phyloP scores from a whole-genome alignment of 1,284 basidiomycete species.

The Athelia sp. region DNA sequence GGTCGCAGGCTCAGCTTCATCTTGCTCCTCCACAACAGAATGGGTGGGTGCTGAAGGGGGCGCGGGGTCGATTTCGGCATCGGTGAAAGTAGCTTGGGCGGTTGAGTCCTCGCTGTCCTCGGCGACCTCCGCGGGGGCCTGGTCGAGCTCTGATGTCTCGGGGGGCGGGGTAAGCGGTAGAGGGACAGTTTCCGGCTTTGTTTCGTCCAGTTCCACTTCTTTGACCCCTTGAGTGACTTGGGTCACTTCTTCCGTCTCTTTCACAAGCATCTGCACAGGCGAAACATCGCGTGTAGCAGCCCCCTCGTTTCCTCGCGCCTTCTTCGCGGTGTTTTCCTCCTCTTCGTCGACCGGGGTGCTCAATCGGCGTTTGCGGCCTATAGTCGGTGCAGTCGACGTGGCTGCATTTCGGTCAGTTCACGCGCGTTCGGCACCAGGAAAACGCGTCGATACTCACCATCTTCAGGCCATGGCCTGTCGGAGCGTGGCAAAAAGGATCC shows the following conservation, averaged over 20 bases:
- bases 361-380: slow-evolving; percentile 59
- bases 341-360: slow-evolving; percentile 47
- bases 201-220: slow-evolving; percentile 56
- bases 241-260: slow-evolving; percentile 50
- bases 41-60: neutral
- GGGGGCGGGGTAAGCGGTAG: slow-evolving; percentile 30
- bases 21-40: neutral
- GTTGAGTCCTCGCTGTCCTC: neutral
- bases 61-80: neutral
- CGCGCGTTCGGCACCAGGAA: slow-evolving; percentile 7
- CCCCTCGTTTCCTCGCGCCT: slow-evolving; percentile 29
- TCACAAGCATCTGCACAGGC: slow-evolving; percentile 14
- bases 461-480: slow-evolving; percentile 70
- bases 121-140: neutral
- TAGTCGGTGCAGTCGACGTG: slow-evolving; percentile 67
- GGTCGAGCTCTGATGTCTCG: slow-evolving; percentile 4
- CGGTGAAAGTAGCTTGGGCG: neutral
- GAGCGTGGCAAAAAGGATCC: slow-evolving; percentile 63
- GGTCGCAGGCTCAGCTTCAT: neutral
- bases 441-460: slow-evolving; percentile 42
- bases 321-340: slow-evolving; percentile 41
- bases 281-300: slow-evolving; percentile 13
- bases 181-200: slow-evolving; percentile 42
- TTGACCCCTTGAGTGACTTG: slow-evolving; percentile 67
- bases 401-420: slow-evolving; percentile 32